These are phyloP conservation scores for Trichoderma afroharzianum DNA, from an alignment of 2,329 filamentous ascomycete species.

Conservation along the genomic window DNA sequence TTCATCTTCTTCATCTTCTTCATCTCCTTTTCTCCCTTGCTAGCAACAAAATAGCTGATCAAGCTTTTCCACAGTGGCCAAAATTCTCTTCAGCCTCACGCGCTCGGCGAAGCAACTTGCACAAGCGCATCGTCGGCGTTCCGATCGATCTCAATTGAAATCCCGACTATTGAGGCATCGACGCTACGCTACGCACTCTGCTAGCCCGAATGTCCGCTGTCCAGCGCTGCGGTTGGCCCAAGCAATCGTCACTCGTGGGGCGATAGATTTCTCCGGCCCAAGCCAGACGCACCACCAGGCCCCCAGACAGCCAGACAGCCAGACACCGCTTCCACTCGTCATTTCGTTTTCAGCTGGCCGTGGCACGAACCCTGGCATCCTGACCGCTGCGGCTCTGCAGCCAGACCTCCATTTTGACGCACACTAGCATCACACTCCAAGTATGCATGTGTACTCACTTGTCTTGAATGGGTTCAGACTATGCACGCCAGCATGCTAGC, in stretches of 20 bases:
- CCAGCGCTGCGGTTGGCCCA: background rate
- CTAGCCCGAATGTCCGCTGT: background rate
- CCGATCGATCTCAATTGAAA: constrained; percentile 11
- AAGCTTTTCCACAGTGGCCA: background rate
- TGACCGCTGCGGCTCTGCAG: constrained; percentile 9
- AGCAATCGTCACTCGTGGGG: background rate
- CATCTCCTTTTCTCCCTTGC: background rate
- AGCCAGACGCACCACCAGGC: background rate
- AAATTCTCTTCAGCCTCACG: background rate
- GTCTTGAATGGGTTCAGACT: background rate
- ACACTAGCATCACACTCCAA: background rate
- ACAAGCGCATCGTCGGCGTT: constrained; percentile 2
- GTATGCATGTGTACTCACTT: background rate
- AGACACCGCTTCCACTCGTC: background rate
- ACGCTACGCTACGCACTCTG: constrained; percentile 2
- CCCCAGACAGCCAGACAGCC: background rate
- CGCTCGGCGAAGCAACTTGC: constrained; percentile 8
- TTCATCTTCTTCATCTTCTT: background rate
- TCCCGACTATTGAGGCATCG: constrained; percentile 1
- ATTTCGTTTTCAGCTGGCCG: constrained; percentile 15
- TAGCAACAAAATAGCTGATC: background rate
- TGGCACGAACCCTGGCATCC: constrained; percentile 1
- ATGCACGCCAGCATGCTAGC: background rate
- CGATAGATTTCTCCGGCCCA: background rate
- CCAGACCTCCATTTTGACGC: background rate